Percentiles rank a stretch among this genome's conserved stretches.
These are phyloP conservation scores for Yamadazyma phyllophila DNA, from an alignment of 805 yeast species.

Conservation along the genomic window DNA sequence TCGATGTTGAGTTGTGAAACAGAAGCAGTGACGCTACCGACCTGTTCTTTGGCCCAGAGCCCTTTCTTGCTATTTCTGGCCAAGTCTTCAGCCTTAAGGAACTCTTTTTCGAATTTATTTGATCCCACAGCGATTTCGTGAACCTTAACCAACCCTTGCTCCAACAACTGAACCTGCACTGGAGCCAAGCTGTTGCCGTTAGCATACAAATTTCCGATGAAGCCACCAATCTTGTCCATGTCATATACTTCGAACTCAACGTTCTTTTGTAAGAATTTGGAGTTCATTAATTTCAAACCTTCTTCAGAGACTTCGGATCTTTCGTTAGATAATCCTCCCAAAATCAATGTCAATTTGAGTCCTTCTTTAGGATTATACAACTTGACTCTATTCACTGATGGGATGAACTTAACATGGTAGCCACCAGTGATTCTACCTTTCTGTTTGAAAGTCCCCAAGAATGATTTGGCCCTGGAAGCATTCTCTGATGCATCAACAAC, in stretches of 20 bases:
- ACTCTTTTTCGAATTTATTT: conserved; percentile 52
- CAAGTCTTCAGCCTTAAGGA: conserved; percentile 57
- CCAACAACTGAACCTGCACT: conserved; percentile 55
- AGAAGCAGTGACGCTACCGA: conserved; percentile 4
- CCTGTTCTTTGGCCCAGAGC: conserved; percentile 61
- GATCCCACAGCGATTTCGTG: conserved; percentile 65
- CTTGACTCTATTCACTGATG: conserved; percentile 66
- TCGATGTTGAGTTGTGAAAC: conserved; percentile 9
- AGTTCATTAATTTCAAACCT: conserved; percentile 54
- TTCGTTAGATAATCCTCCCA: conserved; percentile 65
- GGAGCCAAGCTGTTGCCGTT: conserved; percentile 49
- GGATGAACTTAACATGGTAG: conserved; percentile 64
- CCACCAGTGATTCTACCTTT: conserved; percentile 60
- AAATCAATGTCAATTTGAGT: conserved; percentile 61
- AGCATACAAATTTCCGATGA: conserved; percentile 66
- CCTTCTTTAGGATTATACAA: conserved; percentile 71
- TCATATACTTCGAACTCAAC: conserved; percentile 67
- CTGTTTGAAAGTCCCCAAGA: conserved; percentile 64
- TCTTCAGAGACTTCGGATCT: conserved; percentile 40
- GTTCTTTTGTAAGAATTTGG: conserved; percentile 65
- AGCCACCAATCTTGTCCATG: conserved; percentile 76
- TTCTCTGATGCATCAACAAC: conserved; percentile 79
- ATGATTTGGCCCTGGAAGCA: conserved; percentile 68
- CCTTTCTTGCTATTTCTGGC: conserved; percentile 61
- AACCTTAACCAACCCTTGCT: conserved; percentile 60